Evolutionary conservation across 2,329 filamentous ascomycete species (phyloP).

Genomic region (Diaporthe nobilis): DNA sequence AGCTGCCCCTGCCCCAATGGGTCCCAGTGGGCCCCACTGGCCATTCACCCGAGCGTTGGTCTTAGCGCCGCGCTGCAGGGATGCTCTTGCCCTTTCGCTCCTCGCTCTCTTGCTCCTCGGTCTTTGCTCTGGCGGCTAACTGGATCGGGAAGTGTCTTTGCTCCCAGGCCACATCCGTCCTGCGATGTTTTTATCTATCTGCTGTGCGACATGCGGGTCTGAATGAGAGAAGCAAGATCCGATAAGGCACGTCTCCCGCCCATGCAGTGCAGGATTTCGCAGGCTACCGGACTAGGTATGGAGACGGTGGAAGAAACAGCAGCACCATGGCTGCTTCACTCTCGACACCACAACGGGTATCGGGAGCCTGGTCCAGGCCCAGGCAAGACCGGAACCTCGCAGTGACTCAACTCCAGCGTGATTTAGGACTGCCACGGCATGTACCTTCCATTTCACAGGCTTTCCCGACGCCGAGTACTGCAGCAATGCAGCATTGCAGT

Average conservation of each 20-base stretch:
- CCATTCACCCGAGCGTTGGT: conserved; percentile 21
- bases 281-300: background rate
- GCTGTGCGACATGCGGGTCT: background rate
- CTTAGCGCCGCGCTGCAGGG: conserved; percentile 11
- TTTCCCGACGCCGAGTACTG: background rate
- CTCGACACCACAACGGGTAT: background rate
- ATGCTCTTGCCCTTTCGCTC: background rate
- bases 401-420: background rate
- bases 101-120: background rate
- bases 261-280: background rate
- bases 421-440: background rate
- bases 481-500: background rate
- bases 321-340: background rate
- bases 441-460: background rate
- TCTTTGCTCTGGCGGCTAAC: conserved; percentile 2
- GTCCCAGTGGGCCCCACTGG: background rate
- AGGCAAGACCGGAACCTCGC: background rate
- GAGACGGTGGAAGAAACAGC: background rate
- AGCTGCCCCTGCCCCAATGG: conserved; percentile 19
- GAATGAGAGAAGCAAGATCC: background rate
- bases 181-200: background rate
- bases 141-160: background rate
- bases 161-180: background rate
- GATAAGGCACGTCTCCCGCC: background rate
- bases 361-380: background rate